Percentiles rank a stretch among this genome's conserved stretches.
Evolutionary conservation across 768 basidiomycete genomes (phyloP).

Genomic region (Dioszegia aurantiaca): DNA sequence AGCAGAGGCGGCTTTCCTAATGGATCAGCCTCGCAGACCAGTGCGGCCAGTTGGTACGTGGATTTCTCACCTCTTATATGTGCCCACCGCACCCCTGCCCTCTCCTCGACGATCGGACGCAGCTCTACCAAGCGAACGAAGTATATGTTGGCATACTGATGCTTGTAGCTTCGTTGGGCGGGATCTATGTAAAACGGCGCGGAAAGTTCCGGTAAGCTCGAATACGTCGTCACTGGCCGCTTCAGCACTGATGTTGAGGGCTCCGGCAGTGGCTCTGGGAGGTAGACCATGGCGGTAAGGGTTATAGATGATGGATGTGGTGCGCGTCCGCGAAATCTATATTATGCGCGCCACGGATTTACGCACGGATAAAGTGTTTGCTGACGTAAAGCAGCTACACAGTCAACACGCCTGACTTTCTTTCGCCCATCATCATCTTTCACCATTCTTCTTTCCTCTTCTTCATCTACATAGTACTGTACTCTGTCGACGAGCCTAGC

Average conservation of each 20-base stretch:
- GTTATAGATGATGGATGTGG: too few species aligned
- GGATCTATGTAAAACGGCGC: slow-evolving; percentile 48
- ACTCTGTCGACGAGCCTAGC: not conserved
- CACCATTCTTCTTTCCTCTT: not conserved
- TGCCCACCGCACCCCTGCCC: slow-evolving; percentile 60
- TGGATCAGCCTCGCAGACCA: not conserved
- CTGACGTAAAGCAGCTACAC: slow-evolving; percentile 3
- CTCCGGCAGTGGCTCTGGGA: slow-evolving; percentile 17
- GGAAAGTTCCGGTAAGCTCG: slow-evolving; percentile 37
- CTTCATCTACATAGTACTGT: slow-evolving; percentile 4
- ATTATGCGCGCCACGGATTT: too few species aligned
- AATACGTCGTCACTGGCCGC: slow-evolving; percentile 35
- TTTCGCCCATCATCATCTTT: slow-evolving; percentile 1
- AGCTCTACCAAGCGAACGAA: slow-evolving; percentile 62
- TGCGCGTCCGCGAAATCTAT: too few species aligned
- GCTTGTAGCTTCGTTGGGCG: slow-evolving; percentile 57
- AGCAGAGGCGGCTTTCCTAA: slow-evolving; percentile 27
- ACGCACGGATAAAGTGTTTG: slow-evolving; percentile 4
- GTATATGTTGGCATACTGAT: slow-evolving; percentile 73
- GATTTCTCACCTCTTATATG: slow-evolving; percentile 52
- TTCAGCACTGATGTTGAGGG: not conserved
- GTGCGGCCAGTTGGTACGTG: not conserved
- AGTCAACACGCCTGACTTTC: not conserved
- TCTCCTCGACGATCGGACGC: slow-evolving; percentile 56
- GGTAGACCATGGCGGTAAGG: slow-evolving; percentile 2